A percentile compares a stretch with the other conserved stretches of the same genome.
These are phyloP conservation scores for Fusarium ramigenum DNA, from an alignment of 2,329 filamentous ascomycete species.

Conservation along the genomic window DNA sequence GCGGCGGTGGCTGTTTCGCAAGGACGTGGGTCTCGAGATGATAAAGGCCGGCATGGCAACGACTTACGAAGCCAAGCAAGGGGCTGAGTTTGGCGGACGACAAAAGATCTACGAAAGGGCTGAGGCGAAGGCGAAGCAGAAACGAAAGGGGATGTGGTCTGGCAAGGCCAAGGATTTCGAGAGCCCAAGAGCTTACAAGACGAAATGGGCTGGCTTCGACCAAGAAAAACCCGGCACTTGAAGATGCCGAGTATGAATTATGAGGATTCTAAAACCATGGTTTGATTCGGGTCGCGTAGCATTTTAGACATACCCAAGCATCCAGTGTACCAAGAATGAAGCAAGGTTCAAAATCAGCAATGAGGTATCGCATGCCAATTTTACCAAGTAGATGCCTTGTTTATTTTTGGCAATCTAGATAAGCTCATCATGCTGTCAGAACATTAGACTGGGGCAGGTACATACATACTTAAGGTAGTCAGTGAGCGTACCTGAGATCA, in stretches of 20 bases:
- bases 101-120: conserved; percentile 71
- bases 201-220: conserved; percentile 44
- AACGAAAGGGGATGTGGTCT: conserved; percentile 79
- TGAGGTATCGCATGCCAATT: neutral
- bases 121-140: conserved; percentile 72
- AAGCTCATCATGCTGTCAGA: neutral
- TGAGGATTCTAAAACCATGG: neutral
- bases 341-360: neutral
- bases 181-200: conserved; percentile 90
- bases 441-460: neutral
- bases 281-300: conserved; percentile 4
- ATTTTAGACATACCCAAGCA: conserved; percentile 7
- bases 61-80: conserved; percentile 91
- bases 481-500: neutral
- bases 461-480: neutral
- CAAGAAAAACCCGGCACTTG: conserved; percentile 31
- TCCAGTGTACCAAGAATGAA: neutral
- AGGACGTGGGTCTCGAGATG: conserved; percentile 91
- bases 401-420: conserved; percentile 8
- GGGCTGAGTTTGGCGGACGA: conserved; percentile 84
- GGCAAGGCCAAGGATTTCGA: conserved; percentile 72
- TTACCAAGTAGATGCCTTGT: neutral
- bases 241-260: conserved; percentile 13
- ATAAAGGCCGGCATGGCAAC: conserved; percentile 85
- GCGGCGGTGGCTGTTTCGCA: conserved; percentile 72